These are phyloP conservation scores for Prunus yedoensis DNA, from an alignment of 331 rosid genomes.

Conservation along the genomic window DNA sequence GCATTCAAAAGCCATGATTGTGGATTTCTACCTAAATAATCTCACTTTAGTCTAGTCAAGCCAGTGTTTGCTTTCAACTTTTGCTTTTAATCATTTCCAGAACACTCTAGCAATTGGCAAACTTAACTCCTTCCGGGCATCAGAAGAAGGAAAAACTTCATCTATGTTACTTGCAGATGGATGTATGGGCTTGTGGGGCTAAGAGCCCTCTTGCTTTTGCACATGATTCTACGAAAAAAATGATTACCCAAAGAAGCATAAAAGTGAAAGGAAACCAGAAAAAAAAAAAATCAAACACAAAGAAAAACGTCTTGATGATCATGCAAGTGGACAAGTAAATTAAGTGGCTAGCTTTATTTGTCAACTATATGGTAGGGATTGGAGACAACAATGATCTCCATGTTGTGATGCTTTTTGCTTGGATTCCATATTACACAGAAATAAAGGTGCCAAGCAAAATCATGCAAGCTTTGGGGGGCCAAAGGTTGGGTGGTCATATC, in stretches of 20 bases:
- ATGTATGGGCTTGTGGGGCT: constrained; percentile 29
- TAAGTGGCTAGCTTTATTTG: constrained; percentile 2
- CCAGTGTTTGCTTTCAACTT: constrained; percentile 25
- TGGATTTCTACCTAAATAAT: constrained; percentile 28
- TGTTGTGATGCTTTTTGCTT: constrained; percentile 40
- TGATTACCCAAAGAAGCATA: constrained; percentile 12
- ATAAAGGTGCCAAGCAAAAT: constrained; percentile 38
- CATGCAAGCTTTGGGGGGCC: constrained; percentile 9
- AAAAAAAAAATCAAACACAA: background rate
- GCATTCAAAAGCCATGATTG: constrained; percentile 45
- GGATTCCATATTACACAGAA: constrained; percentile 64
- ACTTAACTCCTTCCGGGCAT: too few relatives aligned
- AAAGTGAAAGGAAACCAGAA: constrained; percentile 9
- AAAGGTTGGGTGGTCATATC: background rate
- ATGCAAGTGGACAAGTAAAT: constrained; percentile 18
- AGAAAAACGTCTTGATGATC: constrained; percentile 19
- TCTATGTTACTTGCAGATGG: background rate
- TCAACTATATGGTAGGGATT: constrained; percentile 27
- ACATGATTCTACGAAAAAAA: constrained; percentile 34
- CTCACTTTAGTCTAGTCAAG: constrained; percentile 31
- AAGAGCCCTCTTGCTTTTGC: constrained; percentile 27
- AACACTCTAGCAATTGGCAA: too few relatives aligned
- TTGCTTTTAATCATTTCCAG: constrained; percentile 23
- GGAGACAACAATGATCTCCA: constrained; percentile 44
- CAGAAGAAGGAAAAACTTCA: too few relatives aligned